A percentile compares a stretch with the other conserved stretches of the same genome.
Evolutionary conservation across 2,329 filamentous ascomycete species (phyloP).

Genomic region (Fusarium tricinctum): DNA sequence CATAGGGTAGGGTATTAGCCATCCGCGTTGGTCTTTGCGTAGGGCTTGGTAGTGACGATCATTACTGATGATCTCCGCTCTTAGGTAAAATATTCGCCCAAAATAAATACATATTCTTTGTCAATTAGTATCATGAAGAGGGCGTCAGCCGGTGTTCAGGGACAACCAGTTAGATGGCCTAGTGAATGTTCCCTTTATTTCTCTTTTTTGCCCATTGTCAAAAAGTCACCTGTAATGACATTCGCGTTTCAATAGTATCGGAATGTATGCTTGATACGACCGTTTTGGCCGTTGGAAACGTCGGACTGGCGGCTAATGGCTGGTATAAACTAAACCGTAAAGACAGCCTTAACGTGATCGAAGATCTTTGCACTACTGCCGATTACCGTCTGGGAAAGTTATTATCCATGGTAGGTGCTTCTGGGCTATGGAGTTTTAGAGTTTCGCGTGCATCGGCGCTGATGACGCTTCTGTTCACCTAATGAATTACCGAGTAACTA

Average conservation of each 20-base stretch:
- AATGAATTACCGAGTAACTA: no score
- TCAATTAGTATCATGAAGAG: not conserved
- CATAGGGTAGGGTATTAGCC: not conserved
- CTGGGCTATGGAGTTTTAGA: not conserved
- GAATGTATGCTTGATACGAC: slow-evolving; percentile 12
- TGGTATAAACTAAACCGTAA: slow-evolving; percentile 8
- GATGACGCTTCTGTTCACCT: not conserved
- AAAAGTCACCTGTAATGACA: not conserved
- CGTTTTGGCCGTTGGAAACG: slow-evolving; percentile 17
- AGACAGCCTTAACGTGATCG: not conserved
- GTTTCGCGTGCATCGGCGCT: not conserved
- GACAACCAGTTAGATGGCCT: not conserved
- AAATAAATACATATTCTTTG: not conserved
- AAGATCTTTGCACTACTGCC: not conserved
- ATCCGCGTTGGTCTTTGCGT: not conserved
- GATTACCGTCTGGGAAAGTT: not conserved
- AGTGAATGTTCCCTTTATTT: not conserved
- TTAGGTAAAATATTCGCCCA: not conserved
- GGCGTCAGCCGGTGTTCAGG: not conserved
- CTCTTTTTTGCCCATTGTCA: not conserved
- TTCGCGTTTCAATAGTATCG: slow-evolving; percentile 20
- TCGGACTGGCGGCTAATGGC: slow-evolving; percentile 19
- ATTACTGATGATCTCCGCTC: not conserved
- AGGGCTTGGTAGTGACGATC: slow-evolving; percentile 1
- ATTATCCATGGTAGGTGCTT: not conserved